Evolutionary conservation across 2,329 filamentous ascomycete genomes (phyloP), one percentile per base, ranked within the genome.

Genomic region (Pyrenophora tritici-repentis): DNA sequence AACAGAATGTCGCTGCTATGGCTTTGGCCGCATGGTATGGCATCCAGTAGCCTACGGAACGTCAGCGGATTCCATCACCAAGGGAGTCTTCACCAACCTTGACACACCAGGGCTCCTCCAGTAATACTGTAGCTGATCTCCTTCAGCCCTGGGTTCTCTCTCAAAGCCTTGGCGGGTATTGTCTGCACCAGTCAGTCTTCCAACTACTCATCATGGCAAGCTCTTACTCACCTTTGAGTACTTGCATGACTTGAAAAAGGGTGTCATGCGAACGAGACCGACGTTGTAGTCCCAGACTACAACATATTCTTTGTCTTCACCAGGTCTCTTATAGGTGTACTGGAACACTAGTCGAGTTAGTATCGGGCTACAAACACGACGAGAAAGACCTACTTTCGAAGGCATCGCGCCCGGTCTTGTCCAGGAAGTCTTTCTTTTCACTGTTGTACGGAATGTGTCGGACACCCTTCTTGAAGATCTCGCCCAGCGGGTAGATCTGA

Each of bases 211-310:
- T 12, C 12, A 6, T 8, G 31, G 14, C 18, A 26, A 7, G 3
- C 13, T 17, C 3, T 29, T 32, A 65, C 79, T 68, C 71, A 91
- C 93, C 85, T 99, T 99, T 58, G 87, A 83, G 68, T 93, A 93
- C 58, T 88, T 86, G 70, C 87, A 87, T 60, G 89, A 91, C 73
- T 96, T 96, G 82, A 97, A 97, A 70, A 97, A 90, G 22, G 91
- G 89, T 2, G 92, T 97, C 74, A 96, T 95, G 55, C 93, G 87
- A 56, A 97, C 92, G 24, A 97, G 86, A 7, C 94, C 94, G 55
- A 93, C 85, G 64, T 95, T 93, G 77, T 97, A 97, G 73, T 99
- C 94, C 94, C 94, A 99, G 84, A 97, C 91, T 54, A 97, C 86
- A 1, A 83, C 84, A 71, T 88, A 92, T 44, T 83, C 79, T 56